These are phyloP conservation scores for Parmelia sp. DNA, from an alignment of 495 filamentous ascomycete genomes.

Conservation along the genomic window DNA sequence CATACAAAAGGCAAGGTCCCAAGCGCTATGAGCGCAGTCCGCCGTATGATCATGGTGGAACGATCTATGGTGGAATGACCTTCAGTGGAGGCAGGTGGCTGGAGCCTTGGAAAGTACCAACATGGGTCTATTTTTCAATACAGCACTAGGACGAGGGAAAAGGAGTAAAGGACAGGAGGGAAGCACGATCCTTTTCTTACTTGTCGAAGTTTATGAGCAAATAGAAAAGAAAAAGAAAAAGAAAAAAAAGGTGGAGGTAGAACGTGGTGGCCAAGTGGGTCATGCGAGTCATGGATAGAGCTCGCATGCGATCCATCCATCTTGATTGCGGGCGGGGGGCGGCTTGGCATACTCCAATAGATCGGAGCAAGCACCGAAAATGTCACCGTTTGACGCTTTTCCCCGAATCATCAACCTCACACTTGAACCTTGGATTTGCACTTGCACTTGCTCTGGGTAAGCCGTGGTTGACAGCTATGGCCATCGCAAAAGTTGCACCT, in stretches of 20 bases:
- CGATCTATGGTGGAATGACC: neutral
- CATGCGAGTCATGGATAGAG: slow-evolving; percentile 7
- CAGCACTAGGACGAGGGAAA: neutral
- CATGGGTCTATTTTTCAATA: neutral
- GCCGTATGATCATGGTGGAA: slow-evolving; percentile 22
- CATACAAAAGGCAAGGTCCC: slow-evolving; percentile 13
- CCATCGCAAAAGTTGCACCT: slow-evolving; percentile 61
- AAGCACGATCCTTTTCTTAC: neutral
- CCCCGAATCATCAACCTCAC: neutral
- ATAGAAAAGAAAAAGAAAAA: neutral
- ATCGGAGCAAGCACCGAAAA: neutral
- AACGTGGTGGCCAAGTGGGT: neutral
- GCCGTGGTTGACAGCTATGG: slow-evolving; percentile 10
- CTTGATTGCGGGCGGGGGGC: neutral
- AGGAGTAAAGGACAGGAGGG: neutral
- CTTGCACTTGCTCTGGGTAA: neutral
- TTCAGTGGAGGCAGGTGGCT: neutral
- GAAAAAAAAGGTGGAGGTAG: neutral
- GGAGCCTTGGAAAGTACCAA: slow-evolving; percentile 7
- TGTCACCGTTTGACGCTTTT: too few species aligned
- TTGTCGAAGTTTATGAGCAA: neutral
- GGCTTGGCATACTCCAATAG: too few species aligned
- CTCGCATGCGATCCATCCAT: neutral
- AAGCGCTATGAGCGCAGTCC: slow-evolving; percentile 17
- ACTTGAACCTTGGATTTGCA: neutral